Evolutionary conservation across 140 eudicot species (phyloP).

Genomic region (Cichorium intybus): DNA sequence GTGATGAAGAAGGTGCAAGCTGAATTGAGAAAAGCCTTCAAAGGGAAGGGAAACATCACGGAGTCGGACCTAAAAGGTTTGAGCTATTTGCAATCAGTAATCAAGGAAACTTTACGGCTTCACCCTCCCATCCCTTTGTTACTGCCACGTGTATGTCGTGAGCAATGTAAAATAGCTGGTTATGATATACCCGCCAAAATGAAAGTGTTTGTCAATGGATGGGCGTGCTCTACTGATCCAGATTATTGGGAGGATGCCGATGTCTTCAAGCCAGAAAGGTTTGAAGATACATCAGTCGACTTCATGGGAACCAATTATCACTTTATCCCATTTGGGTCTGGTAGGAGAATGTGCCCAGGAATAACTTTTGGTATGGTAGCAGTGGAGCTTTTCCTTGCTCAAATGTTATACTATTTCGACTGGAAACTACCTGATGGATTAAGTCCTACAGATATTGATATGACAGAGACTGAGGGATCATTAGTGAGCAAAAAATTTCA

Average conservation of each 20-base stretch:
- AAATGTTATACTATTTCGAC: neutral
- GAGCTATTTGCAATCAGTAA: neutral
- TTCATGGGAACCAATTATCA: neutral
- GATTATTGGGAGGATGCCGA: neutral
- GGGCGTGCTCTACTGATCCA: neutral
- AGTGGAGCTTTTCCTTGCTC: neutral
- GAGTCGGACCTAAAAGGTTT: neutral
- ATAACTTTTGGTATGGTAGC: neutral
- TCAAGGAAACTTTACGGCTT: neutral
- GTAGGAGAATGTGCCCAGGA: neutral
- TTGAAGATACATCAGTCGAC: neutral
- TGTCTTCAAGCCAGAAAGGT: neutral
- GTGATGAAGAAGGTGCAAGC: neutral
- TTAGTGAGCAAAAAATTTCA: neutral
- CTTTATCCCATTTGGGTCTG: neutral
- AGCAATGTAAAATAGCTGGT: neutral
- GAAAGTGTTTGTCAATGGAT: neutral
- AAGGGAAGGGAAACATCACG: neutral
- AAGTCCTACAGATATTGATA: neutral
- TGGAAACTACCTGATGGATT: neutral
- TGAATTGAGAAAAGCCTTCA: neutral
- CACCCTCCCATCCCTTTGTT: neutral
- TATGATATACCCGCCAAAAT: neutral
- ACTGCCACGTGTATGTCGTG: neutral
- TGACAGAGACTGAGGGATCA: neutral